Conservation (phyloP, 2,329 filamentous ascomycete species). For the Stachybotrys echinatus region DNA sequence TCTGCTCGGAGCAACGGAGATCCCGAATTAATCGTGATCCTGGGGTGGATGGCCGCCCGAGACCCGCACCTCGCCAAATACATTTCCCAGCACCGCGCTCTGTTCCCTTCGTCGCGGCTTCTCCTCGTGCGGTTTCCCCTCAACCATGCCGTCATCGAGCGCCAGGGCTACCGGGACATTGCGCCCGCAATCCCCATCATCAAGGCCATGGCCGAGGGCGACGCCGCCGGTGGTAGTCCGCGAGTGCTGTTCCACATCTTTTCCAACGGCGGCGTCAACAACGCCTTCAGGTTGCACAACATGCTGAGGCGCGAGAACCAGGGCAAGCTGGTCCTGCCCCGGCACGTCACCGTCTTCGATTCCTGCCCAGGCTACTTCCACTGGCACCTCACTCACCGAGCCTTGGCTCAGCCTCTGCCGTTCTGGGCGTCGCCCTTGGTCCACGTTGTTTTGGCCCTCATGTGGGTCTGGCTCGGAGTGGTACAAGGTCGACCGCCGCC, state of each 20-base stretch:
- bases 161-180: slow-evolving; percentile 25
- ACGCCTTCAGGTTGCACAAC: slow-evolving; percentile 27
- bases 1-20: slow-evolving; percentile 7
- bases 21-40: slow-evolving; percentile 42
- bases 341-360: slow-evolving; percentile 40
- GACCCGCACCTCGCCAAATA: slow-evolving; percentile 48
- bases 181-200: slow-evolving; percentile 34
- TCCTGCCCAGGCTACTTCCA: slow-evolving; percentile 42
- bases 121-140: slow-evolving; percentile 39
- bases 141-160: slow-evolving; percentile 26
- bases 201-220: slow-evolving; percentile 19
- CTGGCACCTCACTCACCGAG: slow-evolving; percentile 32
- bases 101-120: slow-evolving; percentile 40
- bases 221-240: slow-evolving; percentile 9
- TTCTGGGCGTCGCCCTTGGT: slow-evolving; percentile 27
- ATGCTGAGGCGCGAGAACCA: slow-evolving; percentile 11
- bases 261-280: slow-evolving; percentile 46
- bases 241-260: slow-evolving; percentile 43
- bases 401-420: slow-evolving; percentile 29
- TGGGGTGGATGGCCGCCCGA: slow-evolving; percentile 47
- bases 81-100: slow-evolving; percentile 34
- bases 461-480: slow-evolving; percentile 22
- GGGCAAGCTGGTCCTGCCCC: slow-evolving; percentile 23
- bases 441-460: slow-evolving; percentile 23
- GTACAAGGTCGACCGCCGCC: slow-evolving; percentile 20